Evolutionary conservation across 2,329 filamentous ascomycete genomes (phyloP).

Genomic region (Curvularia eragrostidis): DNA sequence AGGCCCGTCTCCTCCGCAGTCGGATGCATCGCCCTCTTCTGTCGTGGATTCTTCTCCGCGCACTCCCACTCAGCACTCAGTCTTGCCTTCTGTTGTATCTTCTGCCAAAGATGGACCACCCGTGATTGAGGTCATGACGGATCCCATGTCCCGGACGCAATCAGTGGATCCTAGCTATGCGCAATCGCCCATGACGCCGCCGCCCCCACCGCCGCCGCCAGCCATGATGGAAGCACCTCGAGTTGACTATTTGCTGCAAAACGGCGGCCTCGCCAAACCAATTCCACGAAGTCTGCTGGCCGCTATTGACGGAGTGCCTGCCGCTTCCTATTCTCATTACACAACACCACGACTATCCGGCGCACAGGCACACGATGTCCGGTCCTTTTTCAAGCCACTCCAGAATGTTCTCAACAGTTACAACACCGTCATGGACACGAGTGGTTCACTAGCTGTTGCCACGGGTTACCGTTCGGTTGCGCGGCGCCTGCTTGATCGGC

Average conservation of each 20-base stretch:
- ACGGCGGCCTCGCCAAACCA: slow-evolving; percentile 77
- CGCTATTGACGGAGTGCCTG: slow-evolving; percentile 63
- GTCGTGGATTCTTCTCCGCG: slow-evolving; percentile 55
- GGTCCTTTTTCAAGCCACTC: slow-evolving; percentile 81
- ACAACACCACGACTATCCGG: slow-evolving; percentile 58
- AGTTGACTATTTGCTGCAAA: slow-evolving; percentile 90
- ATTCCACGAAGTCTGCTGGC: slow-evolving; percentile 77
- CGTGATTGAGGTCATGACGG: slow-evolving; percentile 54
- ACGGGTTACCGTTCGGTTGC: slow-evolving; percentile 97
- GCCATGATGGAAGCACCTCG: slow-evolving; percentile 73
- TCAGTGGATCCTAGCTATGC: slow-evolving; percentile 49
- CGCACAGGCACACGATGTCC: slow-evolving; percentile 62
- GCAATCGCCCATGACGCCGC: slow-evolving; percentile 62
- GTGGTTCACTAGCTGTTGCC: slow-evolving; percentile 90
- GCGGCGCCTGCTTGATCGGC: slow-evolving; percentile 81
- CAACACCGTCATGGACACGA: slow-evolving; percentile 77
- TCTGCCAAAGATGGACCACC: slow-evolving; percentile 47
- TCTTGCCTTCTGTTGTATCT: slow-evolving; percentile 44
- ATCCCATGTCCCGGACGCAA: slow-evolving; percentile 46
- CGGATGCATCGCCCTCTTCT: slow-evolving; percentile 51
- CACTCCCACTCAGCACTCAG: slow-evolving; percentile 53
- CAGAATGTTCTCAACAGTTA: slow-evolving; percentile 87
- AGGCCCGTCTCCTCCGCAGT: slow-evolving; percentile 41
- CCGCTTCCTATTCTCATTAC: slow-evolving; percentile 65
- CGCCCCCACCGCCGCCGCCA: slow-evolving; percentile 75